phyloP scores from a whole-genome alignment of 1,284 basidiomycete genomes.

The Leccinum proximum region DNA sequence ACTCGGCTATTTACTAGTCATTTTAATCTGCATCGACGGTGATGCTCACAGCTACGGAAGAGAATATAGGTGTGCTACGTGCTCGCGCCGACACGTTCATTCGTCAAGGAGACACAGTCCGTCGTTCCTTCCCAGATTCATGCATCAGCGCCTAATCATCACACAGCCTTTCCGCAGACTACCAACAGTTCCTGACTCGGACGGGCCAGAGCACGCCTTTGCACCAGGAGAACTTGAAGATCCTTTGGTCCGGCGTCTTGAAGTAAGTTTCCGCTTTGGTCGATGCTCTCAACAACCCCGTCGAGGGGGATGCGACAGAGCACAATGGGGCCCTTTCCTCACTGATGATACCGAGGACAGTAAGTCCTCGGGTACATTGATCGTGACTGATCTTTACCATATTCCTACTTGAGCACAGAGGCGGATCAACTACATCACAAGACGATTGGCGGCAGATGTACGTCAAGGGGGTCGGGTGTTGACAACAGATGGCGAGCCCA shows the following conservation, averaged over 20 bases:
- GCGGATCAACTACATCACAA: too few species aligned
- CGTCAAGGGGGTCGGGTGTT: conserved; percentile 66
- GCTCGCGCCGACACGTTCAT: conserved; percentile 42
- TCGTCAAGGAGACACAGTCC: conserved; percentile 65
- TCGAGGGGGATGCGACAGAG: too few species aligned
- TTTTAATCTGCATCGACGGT: too few species aligned
- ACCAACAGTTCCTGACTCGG: conserved; percentile 75
- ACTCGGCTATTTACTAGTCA: too few species aligned
- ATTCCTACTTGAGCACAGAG: too few species aligned
- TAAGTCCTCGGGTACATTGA: too few species aligned
- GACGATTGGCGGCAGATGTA: conserved; percentile 55
- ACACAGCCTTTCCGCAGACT: conserved; percentile 58
- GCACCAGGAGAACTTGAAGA: conserved; percentile 69
- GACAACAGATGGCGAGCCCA: conserved; percentile 64
- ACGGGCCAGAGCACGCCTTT: conserved; percentile 71
- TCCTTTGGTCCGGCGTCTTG: conserved; percentile 78
- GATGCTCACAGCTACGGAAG: not conserved
- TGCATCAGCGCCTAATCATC: not conserved
- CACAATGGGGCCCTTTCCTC: too few species aligned
- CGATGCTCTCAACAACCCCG: too few species aligned
- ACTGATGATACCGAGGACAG: too few species aligned
- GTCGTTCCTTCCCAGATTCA: conserved; percentile 9
- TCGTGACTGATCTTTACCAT: too few species aligned
- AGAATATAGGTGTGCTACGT: conserved; percentile 42
- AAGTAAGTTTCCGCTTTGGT: conserved; percentile 74